These are phyloP conservation scores for Clavaria fumosa DNA, from an alignment of 768 basidiomycete species.

Conservation along the genomic window DNA sequence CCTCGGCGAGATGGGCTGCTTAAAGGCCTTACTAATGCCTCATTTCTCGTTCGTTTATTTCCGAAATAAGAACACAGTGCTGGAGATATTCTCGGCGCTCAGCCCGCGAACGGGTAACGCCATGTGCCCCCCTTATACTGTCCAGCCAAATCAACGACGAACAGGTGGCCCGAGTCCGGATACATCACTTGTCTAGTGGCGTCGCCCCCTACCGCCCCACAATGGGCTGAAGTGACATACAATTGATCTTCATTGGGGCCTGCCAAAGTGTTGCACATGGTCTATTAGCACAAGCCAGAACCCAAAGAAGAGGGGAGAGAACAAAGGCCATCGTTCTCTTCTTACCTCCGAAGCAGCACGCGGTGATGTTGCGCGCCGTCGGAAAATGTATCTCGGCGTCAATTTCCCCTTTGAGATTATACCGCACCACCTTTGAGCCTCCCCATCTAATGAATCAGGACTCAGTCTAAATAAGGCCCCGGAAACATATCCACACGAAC, in stretches of 20 bases:
- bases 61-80: background rate
- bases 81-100: conserved; percentile 1
- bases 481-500: conserved; percentile 14
- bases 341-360: conserved; percentile 55
- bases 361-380: conserved; percentile 46
- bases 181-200: conserved; percentile 29
- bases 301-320: no score
- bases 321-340: no score
- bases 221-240: conserved; percentile 49
- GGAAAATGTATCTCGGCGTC: conserved; percentile 46
- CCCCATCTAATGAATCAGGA: conserved; percentile 34
- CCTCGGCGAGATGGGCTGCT: no score
- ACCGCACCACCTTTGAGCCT: conserved; percentile 43
- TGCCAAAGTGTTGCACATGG: conserved; percentile 13
- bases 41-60: no score
- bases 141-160: conserved; percentile 34
- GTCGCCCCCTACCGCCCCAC: conserved; percentile 42
- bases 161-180: conserved; percentile 41
- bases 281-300: conserved; percentile 1
- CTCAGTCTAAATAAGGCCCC: conserved; percentile 7
- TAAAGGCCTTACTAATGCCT: no score
- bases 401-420: conserved; percentile 34
- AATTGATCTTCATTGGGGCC: conserved; percentile 47
- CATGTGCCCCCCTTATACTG: conserved; percentile 18
- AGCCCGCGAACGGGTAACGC: conserved; percentile 22